phyloP scores from a whole-genome alignment of 2,329 filamentous ascomycete species.

The Trematosphaeria pertusa region DNA sequence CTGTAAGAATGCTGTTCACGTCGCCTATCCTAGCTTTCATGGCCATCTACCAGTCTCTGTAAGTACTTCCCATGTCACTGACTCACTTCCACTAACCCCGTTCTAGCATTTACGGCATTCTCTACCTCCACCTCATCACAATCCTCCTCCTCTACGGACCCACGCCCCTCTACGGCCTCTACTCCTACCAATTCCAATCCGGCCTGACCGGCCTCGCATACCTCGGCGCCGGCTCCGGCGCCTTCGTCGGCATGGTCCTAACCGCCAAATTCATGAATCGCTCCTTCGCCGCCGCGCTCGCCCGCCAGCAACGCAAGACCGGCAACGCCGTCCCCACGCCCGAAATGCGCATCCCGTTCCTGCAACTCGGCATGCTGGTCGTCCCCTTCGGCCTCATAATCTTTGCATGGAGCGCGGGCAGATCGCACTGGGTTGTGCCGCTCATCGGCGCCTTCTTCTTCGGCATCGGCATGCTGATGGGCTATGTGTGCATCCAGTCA shows the following conservation, averaged over 20 bases:
- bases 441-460: slow-evolving; percentile 4
- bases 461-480: slow-evolving; percentile 4
- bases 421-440: slow-evolving; percentile 8
- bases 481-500: slow-evolving; percentile 1
- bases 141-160: slow-evolving; percentile 19
- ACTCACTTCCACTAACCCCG: too few relatives aligned
- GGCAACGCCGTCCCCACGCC: slow-evolving; percentile 1
- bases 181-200: slow-evolving; percentile 13
- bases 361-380: slow-evolving; percentile 22
- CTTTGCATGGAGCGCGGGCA: slow-evolving; percentile 5
- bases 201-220: slow-evolving; percentile 17
- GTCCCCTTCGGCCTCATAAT: slow-evolving; percentile 23
- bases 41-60: slow-evolving; percentile 47
- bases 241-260: slow-evolving; percentile 1
- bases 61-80: slow-evolving; percentile 16
- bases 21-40: slow-evolving; percentile 58
- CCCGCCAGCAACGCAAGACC: not conserved
- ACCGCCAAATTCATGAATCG: slow-evolving; percentile 6
- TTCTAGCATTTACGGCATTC: slow-evolving; percentile 40
- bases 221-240: slow-evolving; percentile 2
- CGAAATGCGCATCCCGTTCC: slow-evolving; percentile 3
- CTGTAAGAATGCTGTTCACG: slow-evolving; percentile 61
- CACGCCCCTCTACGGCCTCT: not conserved
- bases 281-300: not conserved
- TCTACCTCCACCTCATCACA: slow-evolving; percentile 28